Evolutionary conservation across 2,329 filamentous ascomycete species (phyloP), one percentile per base, ranked within the genome.

Genomic region (Trichoderma lentiforme): DNA sequence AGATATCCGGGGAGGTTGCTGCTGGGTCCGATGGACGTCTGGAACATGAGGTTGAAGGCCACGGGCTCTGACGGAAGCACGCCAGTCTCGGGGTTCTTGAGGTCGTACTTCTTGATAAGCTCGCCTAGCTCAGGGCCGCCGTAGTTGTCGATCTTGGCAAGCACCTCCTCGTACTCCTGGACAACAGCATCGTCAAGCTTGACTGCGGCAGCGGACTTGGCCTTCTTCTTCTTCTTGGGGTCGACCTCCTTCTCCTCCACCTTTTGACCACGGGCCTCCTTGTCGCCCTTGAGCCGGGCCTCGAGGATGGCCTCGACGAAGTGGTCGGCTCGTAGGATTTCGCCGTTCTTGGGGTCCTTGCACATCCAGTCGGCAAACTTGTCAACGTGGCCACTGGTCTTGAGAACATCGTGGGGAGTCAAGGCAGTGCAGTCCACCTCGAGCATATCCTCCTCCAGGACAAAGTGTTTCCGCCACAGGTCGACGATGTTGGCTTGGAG

Each of bases 361-460:
- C 93, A 97, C 95, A 98, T 98, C 93, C 93, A 98, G 82, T 98
- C 95, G 83, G 94, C 93, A 80, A 98, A 98, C 83, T 97, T 97
- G 83, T 98, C 95, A 75, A 98, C 96, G 84, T 99, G 96, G 75
- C 96, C 96, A 81, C 90, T 93, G 69, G 95, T 97, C 88, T 98
- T 97, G 79, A 99, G 89, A 47, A 99, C 93, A 62, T 96, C 93
- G 78, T 96, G 90, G 39, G 96, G 96, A 53, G 96, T 99, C 79
- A 99, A 84, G 84, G 95, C 96, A 51, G 93, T 96, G 85, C 94
- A 97, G 84, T 97, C 95, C 75, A 97, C 90, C 85, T 97, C 94
- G 76, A 97, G 90, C 94, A 97, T 97, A 80, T 97, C 93, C 85
- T 97, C 94, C 85, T 95, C 92, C 72, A 97, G 80, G 74, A 97